phyloP scores from a whole-genome alignment of 345 rosid genomes.

The Alliaria petiolata region DNA sequence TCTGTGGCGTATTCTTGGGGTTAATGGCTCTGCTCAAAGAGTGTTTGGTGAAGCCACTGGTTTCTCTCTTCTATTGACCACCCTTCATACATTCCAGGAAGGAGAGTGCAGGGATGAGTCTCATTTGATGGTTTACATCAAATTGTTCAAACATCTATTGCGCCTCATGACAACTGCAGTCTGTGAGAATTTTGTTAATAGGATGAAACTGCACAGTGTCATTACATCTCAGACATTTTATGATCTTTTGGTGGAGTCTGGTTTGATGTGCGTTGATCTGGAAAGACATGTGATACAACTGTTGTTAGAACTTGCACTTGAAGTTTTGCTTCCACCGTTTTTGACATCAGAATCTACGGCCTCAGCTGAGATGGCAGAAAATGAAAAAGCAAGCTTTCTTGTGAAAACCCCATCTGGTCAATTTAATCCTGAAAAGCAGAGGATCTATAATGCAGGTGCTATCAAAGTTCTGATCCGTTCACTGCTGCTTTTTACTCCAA shows the following conservation, averaged over 20 bases:
- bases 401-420: constrained; percentile 50
- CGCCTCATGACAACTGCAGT: constrained; percentile 85
- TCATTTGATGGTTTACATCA: constrained; percentile 42
- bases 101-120: constrained; percentile 47
- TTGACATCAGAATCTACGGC: constrained; percentile 45
- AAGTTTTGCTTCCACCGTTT: constrained; percentile 79
- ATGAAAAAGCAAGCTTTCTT: constrained; percentile 46
- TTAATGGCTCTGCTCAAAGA: constrained; percentile 67
- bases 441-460: constrained; percentile 84
- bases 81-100: constrained; percentile 72
- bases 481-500: constrained; percentile 74
- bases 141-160: constrained; percentile 69
- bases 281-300: constrained; percentile 90
- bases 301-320: constrained; percentile 86
- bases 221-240: constrained; percentile 77
- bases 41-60: constrained; percentile 94
- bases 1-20: constrained; percentile 82
- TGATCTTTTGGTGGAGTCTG: constrained; percentile 82
- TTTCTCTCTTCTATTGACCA: constrained; percentile 83
- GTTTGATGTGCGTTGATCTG: constrained; percentile 75
- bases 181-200: constrained; percentile 62
- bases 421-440: constrained; percentile 58
- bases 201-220: constrained; percentile 67
- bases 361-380: constrained; percentile 42
- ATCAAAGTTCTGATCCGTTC: constrained; percentile 71